phyloP scores from a whole-genome alignment of 305 asterid genomes.

The Solanum hybrid region DNA sequence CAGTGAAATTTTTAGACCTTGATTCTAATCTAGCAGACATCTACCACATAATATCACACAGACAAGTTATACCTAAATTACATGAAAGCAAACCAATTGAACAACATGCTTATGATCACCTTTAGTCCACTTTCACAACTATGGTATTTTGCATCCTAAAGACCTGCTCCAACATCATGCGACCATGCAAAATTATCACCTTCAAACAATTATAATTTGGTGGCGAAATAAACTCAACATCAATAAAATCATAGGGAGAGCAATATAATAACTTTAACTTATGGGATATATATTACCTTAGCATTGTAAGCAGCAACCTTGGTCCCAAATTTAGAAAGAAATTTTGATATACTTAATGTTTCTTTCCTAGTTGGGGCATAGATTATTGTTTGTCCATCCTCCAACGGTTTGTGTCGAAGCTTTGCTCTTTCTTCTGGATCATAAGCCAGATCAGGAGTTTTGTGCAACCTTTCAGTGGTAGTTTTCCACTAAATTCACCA shows the following conservation, averaged over 20 bases:
- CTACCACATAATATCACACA: no score
- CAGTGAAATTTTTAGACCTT: no score
- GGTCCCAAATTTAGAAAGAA: conserved; percentile 44
- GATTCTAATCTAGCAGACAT: no score
- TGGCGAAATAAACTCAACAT: background rate
- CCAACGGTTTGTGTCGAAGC: conserved; percentile 23
- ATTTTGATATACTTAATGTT: conserved; percentile 49
- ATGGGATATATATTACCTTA: conserved; percentile 28
- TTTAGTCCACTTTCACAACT: no score
- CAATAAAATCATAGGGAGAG: background rate
- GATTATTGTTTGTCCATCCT: conserved; percentile 52
- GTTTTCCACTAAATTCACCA: conserved; percentile 50
- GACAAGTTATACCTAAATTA: no score
- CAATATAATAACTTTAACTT: background rate
- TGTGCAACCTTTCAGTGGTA: conserved; percentile 18
- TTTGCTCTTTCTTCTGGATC: conserved; percentile 31
- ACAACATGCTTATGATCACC: no score
- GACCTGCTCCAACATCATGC: background rate
- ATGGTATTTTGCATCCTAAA: background rate
- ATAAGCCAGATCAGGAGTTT: conserved; percentile 16
- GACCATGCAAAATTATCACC: background rate
- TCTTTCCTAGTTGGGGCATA: conserved; percentile 68
- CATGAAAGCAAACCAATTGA: no score
- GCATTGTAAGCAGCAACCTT: conserved; percentile 73
- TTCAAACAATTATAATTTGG: background rate